These are phyloP conservation scores for Marasmius tenuissimus DNA, from an alignment of 1,284 basidiomycete genomes.

Conservation along the genomic window DNA sequence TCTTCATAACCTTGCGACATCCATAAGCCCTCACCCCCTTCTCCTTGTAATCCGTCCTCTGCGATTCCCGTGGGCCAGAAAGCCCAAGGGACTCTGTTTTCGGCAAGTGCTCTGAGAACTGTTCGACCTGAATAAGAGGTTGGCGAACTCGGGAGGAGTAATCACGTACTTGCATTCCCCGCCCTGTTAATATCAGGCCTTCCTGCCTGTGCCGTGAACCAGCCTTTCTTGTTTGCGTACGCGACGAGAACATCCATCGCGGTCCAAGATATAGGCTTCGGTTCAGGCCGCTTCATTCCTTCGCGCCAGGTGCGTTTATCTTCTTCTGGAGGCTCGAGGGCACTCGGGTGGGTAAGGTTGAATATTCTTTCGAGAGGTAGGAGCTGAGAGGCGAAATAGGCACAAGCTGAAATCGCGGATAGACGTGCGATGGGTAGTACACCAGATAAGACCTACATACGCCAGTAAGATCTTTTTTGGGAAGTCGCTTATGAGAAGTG, in stretches of 20 bases:
- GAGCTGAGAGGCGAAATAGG: slow-evolving; percentile 59
- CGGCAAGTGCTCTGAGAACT: slow-evolving; percentile 81
- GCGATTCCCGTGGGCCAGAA: slow-evolving; percentile 73
- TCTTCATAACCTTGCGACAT: slow-evolving; percentile 35
- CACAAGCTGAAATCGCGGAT: slow-evolving; percentile 47
- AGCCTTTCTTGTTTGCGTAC: slow-evolving; percentile 76
- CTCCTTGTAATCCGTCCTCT: slow-evolving; percentile 18
- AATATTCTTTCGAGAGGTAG: slow-evolving; percentile 80
- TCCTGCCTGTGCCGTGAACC: slow-evolving; percentile 88
- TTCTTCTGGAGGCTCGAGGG: slow-evolving; percentile 34
- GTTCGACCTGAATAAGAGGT: not conserved
- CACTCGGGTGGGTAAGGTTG: slow-evolving; percentile 53
- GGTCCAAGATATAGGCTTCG: slow-evolving; percentile 55
- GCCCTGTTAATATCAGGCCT: slow-evolving; percentile 86
- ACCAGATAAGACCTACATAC: slow-evolving; percentile 64
- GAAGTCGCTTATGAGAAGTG: slow-evolving; percentile 12
- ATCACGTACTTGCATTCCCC: slow-evolving; percentile 78
- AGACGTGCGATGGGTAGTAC: slow-evolving; percentile 89
- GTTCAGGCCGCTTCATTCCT: slow-evolving; percentile 33
- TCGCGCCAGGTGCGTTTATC: slow-evolving; percentile 76
- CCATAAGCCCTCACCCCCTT: slow-evolving; percentile 55
- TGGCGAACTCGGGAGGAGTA: slow-evolving; percentile 14
- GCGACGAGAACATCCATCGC: slow-evolving; percentile 79
- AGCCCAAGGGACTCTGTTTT: slow-evolving; percentile 80
- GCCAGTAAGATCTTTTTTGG: not conserved